Evolutionary conservation across 805 yeast genomes (phyloP), one percentile per base, ranked within the genome.

Genomic region (Zygosaccharomyces bailii): DNA sequence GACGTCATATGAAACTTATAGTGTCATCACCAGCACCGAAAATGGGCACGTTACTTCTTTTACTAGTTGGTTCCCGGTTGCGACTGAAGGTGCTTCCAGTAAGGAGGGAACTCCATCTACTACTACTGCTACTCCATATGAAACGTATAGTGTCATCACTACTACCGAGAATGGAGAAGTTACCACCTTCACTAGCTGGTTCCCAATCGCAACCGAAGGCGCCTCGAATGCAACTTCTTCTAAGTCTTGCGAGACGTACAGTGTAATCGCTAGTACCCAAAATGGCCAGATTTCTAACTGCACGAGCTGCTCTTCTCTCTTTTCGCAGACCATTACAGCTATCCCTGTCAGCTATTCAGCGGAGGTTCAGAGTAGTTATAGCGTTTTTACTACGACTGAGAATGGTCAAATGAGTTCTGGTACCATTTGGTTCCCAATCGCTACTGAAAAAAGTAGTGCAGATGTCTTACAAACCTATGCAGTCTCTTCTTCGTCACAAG

Each of bases 361-460:
- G n/a, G n/a, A n/a, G n/a, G n/a, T n/a, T n/a, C n/a, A n/a, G n/a
- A n/a, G n/a, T n/a, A n/a, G n/a, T n/a, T n/a, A n/a, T n/a, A n/a
- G n/a, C n/a, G n/a, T n/a, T n/a, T n/a, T 16, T 4, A 32, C 37
- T 11, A 13, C 31, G 5, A 32, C 38, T n/a, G 13, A 9, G 7
- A 18, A 13, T 21, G 42, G 54, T 35, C 40, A 48, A 35, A 51
- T 42, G 14, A 54, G 63, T 31, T 41, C 41, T 24, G 44, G 46
- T 52, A 59, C 64, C 27, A 55, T 58, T 34, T 52, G 51, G 48
- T 55, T 61, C 38, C 65, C 68, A 36, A 34, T 49, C 34, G 23
- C 44, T 13, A 25, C 41, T 21, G 31, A 31, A 16, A 17, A 37
- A 11, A 11, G 13, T 24, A 33, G 25, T 23, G 6, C 17, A 5